Evolutionary conservation across 116 monocot genomes (phyloP), one percentile per base, ranked within the genome.

Genomic region (Zostera marina): DNA sequence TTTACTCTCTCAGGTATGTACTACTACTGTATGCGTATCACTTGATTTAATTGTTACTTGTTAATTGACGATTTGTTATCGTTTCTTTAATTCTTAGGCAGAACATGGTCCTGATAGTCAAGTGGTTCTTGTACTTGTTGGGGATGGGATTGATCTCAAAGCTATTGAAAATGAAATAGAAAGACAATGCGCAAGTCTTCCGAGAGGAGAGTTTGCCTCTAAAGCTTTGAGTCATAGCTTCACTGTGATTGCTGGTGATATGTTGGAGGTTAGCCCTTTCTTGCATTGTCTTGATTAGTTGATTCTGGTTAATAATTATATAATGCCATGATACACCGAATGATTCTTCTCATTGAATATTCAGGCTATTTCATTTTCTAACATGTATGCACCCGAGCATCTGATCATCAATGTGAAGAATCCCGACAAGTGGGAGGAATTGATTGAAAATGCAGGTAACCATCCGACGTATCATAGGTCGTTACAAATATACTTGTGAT

Each of bases 41-140:
- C 42, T 59, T 59, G 10, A 42, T 20, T 42, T 19, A 12, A 59
- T 59, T 9, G 13, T 59, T 21, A 10, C 17, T 41, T 39, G 14
- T 14, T 6, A n/a, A 22, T 22, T 24, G 10, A 8, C 49, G 8
- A 32, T 32, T 40, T 39, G 14, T 38, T n/a, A n/a, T n/a, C n/a
- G n/a, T n/a, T n/a, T 63, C 41, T 5, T 13, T 13, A 17, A 17
- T 24, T 51, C 16, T 54, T 65, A 96, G 96, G 96, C 96, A 12
- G 96, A 89, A 65, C 96, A 89, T 76, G 96, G 96, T 7, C 85
- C 96, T 9, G 89, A 96, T 66, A 96, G 96, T 71, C 96, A 96
- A 63, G 96, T 96, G 44, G 89, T 96, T 82, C 80, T 96, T 52
- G 89, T 89, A 24, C 44, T 89, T 60, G 77, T 73, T 48, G 96